Percentiles rank a stretch among this genome's conserved stretches.
These are phyloP conservation scores for Trichosanthes cucumerina DNA, from an alignment of 306 rosid genomes.

Conservation along the genomic window DNA sequence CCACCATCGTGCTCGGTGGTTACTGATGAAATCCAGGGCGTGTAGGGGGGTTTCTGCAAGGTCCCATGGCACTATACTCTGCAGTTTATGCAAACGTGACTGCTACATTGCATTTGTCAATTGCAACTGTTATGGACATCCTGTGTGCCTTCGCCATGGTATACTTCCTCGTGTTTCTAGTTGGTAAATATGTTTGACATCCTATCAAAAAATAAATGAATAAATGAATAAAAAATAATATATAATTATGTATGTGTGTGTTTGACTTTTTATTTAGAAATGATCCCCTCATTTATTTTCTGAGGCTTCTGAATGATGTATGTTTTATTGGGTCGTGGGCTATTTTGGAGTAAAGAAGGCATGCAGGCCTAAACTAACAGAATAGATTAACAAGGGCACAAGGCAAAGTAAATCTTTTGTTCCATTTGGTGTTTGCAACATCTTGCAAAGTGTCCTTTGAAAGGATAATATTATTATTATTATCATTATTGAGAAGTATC, in stretches of 20 bases:
- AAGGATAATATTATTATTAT: not conserved
- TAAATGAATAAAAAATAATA: not conserved
- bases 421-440: not conserved
- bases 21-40: slow-evolving; percentile 52
- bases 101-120: slow-evolving; percentile 64
- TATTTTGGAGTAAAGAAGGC: not conserved
- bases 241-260: not conserved
- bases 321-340: not conserved
- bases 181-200: not conserved
- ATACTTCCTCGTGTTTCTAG: slow-evolving; percentile 18
- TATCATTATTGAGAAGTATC: not conserved
- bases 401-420: not conserved
- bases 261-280: not conserved
- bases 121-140: slow-evolving; percentile 69
- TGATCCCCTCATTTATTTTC: not conserved
- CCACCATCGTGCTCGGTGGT: slow-evolving; percentile 84
- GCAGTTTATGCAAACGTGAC: slow-evolving; percentile 87
- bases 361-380: not conserved
- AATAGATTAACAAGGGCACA: not conserved
- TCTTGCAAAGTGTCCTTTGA: not conserved
- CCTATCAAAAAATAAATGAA: not conserved
- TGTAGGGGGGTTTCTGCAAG: slow-evolving; percentile 40
- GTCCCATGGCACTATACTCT: slow-evolving; percentile 59
- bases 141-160: slow-evolving; percentile 92
- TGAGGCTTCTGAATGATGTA: not conserved